A percentile compares a stretch with the other conserved stretches of the same genome.
Evolutionary conservation across 129 eudicot species (phyloP).

Genomic region (Arctium minus): DNA sequence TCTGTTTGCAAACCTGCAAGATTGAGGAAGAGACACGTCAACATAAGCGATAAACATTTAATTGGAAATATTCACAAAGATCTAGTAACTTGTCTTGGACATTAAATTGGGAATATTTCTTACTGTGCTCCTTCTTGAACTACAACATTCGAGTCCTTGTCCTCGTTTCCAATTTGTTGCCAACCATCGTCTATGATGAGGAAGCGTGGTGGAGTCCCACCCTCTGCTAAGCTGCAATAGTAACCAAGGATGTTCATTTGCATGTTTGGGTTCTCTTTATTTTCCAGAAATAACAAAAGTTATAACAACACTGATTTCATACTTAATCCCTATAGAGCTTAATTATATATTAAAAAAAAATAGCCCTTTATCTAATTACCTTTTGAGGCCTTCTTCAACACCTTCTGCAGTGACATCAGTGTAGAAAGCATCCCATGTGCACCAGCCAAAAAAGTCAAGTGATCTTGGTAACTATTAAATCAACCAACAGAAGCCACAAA

Average conservation of each 20-base stretch:
- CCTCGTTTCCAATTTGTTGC: constrained; percentile 77
- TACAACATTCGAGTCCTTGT: constrained; percentile 40
- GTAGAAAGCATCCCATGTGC: constrained; percentile 99
- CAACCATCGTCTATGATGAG: constrained; percentile 95
- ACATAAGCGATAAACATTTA: neutral
- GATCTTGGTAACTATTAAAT: constrained; percentile 61
- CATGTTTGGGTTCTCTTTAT: neutral
- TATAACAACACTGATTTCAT: neutral
- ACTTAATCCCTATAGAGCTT: neutral
- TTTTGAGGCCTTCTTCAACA: constrained; percentile 81
- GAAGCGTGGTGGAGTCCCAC: constrained; percentile 83
- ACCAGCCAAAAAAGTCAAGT: constrained; percentile 96
- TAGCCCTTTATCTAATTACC: constrained; percentile 21
- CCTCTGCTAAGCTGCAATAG: constrained; percentile 64
- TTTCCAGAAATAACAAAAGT: neutral
- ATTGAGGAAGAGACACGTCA: neutral
- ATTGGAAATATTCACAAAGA: neutral
- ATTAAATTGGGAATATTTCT: constrained; percentile 15
- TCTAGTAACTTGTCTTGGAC: neutral
- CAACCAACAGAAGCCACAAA: constrained; percentile 4
- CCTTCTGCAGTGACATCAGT: constrained; percentile 98
- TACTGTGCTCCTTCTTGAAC: constrained; percentile 96
- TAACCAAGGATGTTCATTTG: neutral
- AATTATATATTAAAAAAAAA: neutral
- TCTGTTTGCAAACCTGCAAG: constrained; percentile 83